Base-by-base conservation (phyloP, 2,329 filamentous ascomycete species). In the Emydomyces testavorans region DNA sequence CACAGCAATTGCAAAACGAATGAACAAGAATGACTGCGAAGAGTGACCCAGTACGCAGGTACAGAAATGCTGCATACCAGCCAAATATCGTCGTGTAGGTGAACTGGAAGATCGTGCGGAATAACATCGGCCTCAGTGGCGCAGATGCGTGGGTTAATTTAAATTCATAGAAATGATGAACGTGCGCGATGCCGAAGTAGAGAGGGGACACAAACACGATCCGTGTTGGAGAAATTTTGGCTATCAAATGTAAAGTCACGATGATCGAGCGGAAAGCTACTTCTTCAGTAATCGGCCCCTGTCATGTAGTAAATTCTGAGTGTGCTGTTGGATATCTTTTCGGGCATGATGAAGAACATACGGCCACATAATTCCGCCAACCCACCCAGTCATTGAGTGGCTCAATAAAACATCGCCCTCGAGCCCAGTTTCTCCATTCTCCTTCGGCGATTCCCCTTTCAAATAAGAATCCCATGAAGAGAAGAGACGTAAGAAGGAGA, bases 141-240 rank as follows among this genome's bases (percentile, higher is more conserved):
- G 82, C 79, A 53, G 78, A 72, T 6, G 86, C 85, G 57, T 93
- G 79, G 1, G 83, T 85, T 49, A 94, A 72, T 49, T 83, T 77
- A 66, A 94, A 94, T 68, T 96, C 92, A 70, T 94, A 94, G 64
- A 94, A 87, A 68, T 98, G 92, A 67, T 98, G 90, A 40, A 94
- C 67, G 67, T 98, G 92, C 6, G 92, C 89, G 37, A 94, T 79
- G 44, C 90, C 90, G 62, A 96, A 96, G 63, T 94, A 82, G 8
- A 95, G 70, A 5, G 90, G 90, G 1, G 86, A 85, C 8, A 86
- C 69, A 67, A 94, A 87, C 59, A 94, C 77, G 54, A 85, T 87
- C 2, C 60, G 68, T 2, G 62, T 60, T 0, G 70, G 63, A 36
- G 74, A 72, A 43, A 79, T 70, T 37, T 75, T 75, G 16, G 87